Evolutionary conservation across 106 monocot genomes (phyloP), one percentile per base, ranked within the genome.

Genomic region (Ottelia alismoides): DNA sequence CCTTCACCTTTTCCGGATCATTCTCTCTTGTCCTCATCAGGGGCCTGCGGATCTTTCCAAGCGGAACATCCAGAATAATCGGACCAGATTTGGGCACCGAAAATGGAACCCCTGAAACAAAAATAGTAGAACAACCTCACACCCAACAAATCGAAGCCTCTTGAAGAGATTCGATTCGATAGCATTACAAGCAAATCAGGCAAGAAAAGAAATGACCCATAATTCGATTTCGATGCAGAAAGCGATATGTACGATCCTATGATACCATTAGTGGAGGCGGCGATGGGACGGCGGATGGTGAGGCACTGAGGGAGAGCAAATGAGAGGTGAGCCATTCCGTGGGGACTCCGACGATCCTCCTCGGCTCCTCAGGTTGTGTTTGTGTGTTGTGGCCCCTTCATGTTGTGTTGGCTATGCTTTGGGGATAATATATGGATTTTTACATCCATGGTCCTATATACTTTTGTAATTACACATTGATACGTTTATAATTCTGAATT

Each of bases 1-100:
- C 82, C 70, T 75, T 71, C 52, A 98, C 89, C 69, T 98, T 98
- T 40, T 72, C 65, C 0, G 85, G 96, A 54, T 98, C 77, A 55
- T 98, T 90, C 5, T 74, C 53, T 51, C 96, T 67, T 1, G 90
- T 90, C 7, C 82, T 63, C 79, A 79, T 89, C 21, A 98, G 70
- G 18, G 96, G 96, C 61, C 96, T 68, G 59, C 78, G 50, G 27
- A 98, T 98, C 79, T 73, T 78, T 20, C 77, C 85, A 49, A 98
- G 76, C 24, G 89, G 96, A 25, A 89, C 52, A 9, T 98, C 89
- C 28, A 85, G 60, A 28, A 98, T 73, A 58, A 60, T 51, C 3
- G 75, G 89, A 2, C 89, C 80, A 20, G 79, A 72, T 60, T 77
- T 87, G n/a, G 75, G 72, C n/a, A 77, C 77, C 10, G 66, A 74